Evolutionary conservation across 257 asterid species (phyloP).

Genomic region (Nicotiana knightiana): DNA sequence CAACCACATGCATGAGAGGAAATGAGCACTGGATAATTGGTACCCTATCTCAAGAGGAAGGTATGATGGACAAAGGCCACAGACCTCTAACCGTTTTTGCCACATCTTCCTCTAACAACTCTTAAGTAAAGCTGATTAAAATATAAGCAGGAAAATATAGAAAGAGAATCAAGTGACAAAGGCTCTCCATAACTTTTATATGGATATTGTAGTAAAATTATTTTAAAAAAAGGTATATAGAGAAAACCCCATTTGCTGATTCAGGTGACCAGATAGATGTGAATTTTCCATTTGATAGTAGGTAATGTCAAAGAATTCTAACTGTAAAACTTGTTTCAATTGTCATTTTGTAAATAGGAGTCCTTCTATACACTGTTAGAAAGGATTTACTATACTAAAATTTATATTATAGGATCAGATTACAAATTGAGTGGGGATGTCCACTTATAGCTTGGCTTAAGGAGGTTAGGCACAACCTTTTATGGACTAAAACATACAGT

Average conservation of each 20-base stretch:
- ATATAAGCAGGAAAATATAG: too few relatives aligned
- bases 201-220: too few relatives aligned
- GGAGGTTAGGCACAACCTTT: background rate
- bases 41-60: background rate
- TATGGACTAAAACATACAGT: too few relatives aligned
- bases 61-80: background rate
- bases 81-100: background rate
- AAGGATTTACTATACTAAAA: background rate
- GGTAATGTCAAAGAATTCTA: background rate
- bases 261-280: background rate
- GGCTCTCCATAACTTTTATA: too few relatives aligned
- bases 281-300: background rate
- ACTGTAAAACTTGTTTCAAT: background rate
- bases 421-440: background rate
- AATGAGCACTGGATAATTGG: background rate
- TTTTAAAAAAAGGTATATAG: too few relatives aligned
- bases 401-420: background rate
- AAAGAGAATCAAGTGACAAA: too few relatives aligned
- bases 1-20: background rate
- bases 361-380: background rate
- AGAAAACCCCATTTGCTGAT: too few relatives aligned
- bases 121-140: too few relatives aligned
- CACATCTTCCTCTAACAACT: too few relatives aligned
- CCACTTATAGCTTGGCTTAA: background rate
- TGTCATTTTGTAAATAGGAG: background rate